Evolutionary conservation across 2,329 filamentous ascomycete species (phyloP), one percentile per base, ranked within the genome.

Genomic region (Shiraia sp.): DNA sequence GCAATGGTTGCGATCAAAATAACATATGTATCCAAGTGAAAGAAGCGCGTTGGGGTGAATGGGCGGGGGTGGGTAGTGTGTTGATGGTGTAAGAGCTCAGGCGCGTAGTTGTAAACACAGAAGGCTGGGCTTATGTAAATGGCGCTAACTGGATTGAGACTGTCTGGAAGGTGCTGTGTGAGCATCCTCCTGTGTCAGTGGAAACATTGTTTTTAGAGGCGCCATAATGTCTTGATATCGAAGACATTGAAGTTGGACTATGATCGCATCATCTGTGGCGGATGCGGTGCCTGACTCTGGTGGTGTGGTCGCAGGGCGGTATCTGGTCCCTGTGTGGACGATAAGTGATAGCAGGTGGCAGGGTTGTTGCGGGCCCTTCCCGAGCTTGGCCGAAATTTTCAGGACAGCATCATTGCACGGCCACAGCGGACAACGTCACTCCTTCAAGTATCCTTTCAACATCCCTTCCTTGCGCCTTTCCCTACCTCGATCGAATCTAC

Each of bases 1-100:
- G 72, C 65, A 65, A 61, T 46, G 53, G 61, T 72, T 70, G 79
- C 78, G 78, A 80, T 70, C 55, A 56, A 34, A 42, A 47, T 40
- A 45, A 49, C 53, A 38, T 47, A 42, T 43, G 42, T 37, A 43
- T 42, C 6, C 23, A 59, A 51, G 22, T 15, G 34, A 49, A 39
- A 30, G 52, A 36, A 38, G 42, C 42, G 52, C 31, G 53, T 48
- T 45, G 49, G 40, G 51, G 45, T 28, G 25, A 34, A 42, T 40
- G 36, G 38, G 27, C 32, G 32, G 40, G 43, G 47, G 51, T 46
- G 49, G 47, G 49, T 40, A 42, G 50, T 47, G 56, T 57, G 54
- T 49, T 58, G 49, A 51, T 53, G 50, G 39, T 50, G 53, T 52
- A 47, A 44, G 38, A 43, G 28, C 36, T 36, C 25, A 37, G 41